phyloP scores from a whole-genome alignment of 441 rosid genomes.

The Oxalis stricta region DNA sequence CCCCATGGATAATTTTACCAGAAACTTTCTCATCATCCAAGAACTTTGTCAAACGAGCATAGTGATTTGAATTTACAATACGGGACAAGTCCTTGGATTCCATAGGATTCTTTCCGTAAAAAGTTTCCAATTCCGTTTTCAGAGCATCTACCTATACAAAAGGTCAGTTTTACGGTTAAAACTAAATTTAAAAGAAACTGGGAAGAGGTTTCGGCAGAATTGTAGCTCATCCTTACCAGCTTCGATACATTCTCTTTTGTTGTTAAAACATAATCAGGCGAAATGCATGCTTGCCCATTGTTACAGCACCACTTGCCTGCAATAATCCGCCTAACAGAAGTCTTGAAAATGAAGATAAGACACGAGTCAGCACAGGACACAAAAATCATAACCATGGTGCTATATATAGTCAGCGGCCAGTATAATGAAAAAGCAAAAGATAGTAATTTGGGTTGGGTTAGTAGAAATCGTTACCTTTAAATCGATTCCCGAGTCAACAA shows the following conservation, averaged over 20 bases:
- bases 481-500: constrained; percentile 44
- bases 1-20: constrained; percentile 67
- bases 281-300: constrained; percentile 64
- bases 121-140: constrained; percentile 47
- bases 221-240: constrained; percentile 30
- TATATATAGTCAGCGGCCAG: background rate
- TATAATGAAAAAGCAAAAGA: background rate
- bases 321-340: constrained; percentile 50
- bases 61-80: constrained; percentile 74
- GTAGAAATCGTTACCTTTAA: constrained; percentile 24
- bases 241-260: constrained; percentile 43
- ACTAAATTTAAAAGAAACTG: background rate
- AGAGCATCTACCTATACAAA: constrained; percentile 46
- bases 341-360: constrained; percentile 20
- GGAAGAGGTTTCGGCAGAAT: background rate
- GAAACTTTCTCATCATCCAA: constrained; percentile 78
- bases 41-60: constrained; percentile 56
- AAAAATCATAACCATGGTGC: background rate
- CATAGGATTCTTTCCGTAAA: constrained; percentile 70
- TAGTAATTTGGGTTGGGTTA: background rate
- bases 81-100: constrained; percentile 78
- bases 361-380: background rate
- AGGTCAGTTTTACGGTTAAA: constrained; percentile 9
- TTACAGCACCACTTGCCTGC: constrained; percentile 62
- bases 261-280: constrained; percentile 55